Conservation (phyloP, 345 rosid species). For the Moringa oleifera region DNA sequence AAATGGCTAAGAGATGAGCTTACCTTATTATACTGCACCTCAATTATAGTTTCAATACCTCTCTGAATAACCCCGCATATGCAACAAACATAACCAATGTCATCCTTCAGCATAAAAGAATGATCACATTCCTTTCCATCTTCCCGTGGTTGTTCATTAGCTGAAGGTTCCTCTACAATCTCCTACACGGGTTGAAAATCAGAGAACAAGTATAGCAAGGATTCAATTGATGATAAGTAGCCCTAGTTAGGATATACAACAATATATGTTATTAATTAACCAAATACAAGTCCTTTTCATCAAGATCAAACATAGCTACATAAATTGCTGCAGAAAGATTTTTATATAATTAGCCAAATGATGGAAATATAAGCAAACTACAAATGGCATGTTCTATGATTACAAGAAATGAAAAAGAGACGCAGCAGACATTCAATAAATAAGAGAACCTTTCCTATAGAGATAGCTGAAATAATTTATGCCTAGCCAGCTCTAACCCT, state of each 20-base stretch:
- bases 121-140: slow-evolving; percentile 70
- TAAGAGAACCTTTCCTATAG: too few relatives aligned
- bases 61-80: slow-evolving; percentile 69
- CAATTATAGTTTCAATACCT: slow-evolving; percentile 74
- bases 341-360: too few relatives aligned
- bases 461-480: too few relatives aligned
- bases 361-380: not conserved
- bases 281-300: not conserved
- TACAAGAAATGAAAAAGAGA: too few relatives aligned
- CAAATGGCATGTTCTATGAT: too few relatives aligned
- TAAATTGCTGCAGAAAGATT: too few relatives aligned
- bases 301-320: not conserved
- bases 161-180: slow-evolving; percentile 34
- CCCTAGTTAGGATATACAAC: not conserved
- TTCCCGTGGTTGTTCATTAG: slow-evolving; percentile 36
- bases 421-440: too few relatives aligned
- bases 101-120: slow-evolving; percentile 75
- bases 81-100: slow-evolving; percentile 91
- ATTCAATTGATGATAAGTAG: not conserved
- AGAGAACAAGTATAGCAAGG: not conserved
- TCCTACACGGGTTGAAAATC: slow-evolving; percentile 30
- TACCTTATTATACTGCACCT: slow-evolving; percentile 76
- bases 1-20: not conserved
- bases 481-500: not conserved
- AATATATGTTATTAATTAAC: not conserved